Percentiles rank a stretch among this genome's conserved stretches.
Evolutionary conservation across 768 basidiomycete genomes (phyloP).

Genomic region (Hirschioporus abietinus): DNA sequence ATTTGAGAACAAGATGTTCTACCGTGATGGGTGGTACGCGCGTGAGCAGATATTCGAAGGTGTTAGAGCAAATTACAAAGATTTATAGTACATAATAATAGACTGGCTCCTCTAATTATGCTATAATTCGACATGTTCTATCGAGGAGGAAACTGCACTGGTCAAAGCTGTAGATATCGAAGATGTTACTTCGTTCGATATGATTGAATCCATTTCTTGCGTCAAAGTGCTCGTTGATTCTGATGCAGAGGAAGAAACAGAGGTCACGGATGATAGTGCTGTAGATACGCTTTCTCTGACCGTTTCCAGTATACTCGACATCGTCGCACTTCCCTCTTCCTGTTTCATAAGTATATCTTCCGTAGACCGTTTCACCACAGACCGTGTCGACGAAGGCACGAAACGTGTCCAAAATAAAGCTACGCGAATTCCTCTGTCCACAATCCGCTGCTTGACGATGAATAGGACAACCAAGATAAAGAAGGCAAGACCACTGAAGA

Average conservation of each 20-base stretch:
- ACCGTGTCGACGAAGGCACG: conserved; percentile 33
- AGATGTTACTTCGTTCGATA: background rate
- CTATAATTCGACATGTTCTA: background rate
- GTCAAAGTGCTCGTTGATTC: background rate
- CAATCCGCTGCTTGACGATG: conserved; percentile 80
- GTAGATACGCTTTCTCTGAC: background rate
- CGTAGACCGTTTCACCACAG: background rate
- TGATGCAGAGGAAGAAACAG: background rate
- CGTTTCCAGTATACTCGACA: background rate
- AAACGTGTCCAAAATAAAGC: conserved; percentile 89
- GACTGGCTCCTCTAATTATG: background rate
- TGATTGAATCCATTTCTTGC: background rate
- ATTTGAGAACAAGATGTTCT: conserved; percentile 1
- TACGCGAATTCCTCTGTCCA: conserved; percentile 73
- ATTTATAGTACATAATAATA: background rate
- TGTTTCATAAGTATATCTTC: background rate
- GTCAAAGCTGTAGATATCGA: background rate
- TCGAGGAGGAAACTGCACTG: background rate
- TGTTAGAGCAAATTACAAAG: background rate
- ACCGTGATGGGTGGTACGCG: background rate
- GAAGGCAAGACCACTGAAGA: conserved; percentile 73
- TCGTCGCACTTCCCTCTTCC: background rate
- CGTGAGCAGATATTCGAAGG: conserved; percentile 1
- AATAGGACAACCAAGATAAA: conserved; percentile 82
- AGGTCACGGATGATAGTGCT: background rate